Evolutionary conservation across 306 rosid species (phyloP), one percentile per base, ranked within the genome.

Genomic region (Lotus japonicus): DNA sequence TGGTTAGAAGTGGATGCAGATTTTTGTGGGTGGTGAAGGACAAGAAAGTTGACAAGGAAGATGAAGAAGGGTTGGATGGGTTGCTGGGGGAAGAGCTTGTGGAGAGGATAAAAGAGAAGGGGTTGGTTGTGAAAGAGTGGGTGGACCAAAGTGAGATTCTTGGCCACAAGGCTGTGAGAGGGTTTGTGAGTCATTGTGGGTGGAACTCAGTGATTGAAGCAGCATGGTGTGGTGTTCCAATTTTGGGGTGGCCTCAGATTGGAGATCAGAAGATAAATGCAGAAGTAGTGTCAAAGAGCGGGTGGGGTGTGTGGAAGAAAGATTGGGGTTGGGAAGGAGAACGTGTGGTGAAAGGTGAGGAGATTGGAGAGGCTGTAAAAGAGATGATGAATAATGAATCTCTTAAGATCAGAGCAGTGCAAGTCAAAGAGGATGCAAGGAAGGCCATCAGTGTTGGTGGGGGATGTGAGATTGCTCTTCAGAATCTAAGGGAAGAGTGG

Each of bases 241-340:
- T 82, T 11, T 15, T 84, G 68, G 92, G 73, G 0, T 86, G 96
- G 96, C 90, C 90, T 0, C 84, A 68, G 6, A 5, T 6, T 26
- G 92, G 92, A 1, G 92, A 86, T 51, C 90, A 86, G 18, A 84
- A 66, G 84, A 12, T 84, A 2, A 82, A 82, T 62, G 88, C 90
- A 7, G 80, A 77, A 56, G 73, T 81, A 74, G 83, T 77, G 2
- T 76, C 66, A 59, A 70, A 9, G 60, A 64, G 49, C 21, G 92
- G 84, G 52, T 36, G 83, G 68, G 96, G 96, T 17, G 38, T 81
- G 19, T 84, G 88, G 88, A 81, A 59, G 5, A 69, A 39, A 17
- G 51, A 15, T 2, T 89, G 90, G 96, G 90, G 81, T 5, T 86
- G 90, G 96, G 69, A 36, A 1, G 80, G 71, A 0, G 71, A 74